Evolutionary conservation across 257 asterid species (phyloP).

Genomic region (Vinca minor): DNA sequence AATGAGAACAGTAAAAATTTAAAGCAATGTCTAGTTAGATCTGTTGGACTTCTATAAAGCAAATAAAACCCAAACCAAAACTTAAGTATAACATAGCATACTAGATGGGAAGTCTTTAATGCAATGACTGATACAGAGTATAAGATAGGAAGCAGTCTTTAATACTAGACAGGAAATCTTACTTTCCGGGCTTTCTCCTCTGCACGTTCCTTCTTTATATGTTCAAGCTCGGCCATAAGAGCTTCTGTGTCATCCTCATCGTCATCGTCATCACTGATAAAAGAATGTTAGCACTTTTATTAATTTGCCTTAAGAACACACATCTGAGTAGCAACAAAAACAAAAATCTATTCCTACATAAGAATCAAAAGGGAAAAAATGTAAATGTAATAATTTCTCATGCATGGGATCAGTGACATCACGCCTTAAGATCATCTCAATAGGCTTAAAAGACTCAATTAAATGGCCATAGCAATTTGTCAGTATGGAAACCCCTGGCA

Average conservation of each 20-base stretch:
- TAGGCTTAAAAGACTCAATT: not conserved
- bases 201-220: slow-evolving; percentile 75
- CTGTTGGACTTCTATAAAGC: too few species aligned
- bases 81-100: not conserved
- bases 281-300: slow-evolving; percentile 5
- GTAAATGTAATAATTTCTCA: not conserved
- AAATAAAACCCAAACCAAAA: too few species aligned
- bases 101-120: too few species aligned
- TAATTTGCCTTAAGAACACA: not conserved
- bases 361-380: not conserved
- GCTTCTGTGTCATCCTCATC: slow-evolving; percentile 90
- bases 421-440: not conserved
- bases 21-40: too few species aligned
- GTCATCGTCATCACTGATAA: slow-evolving; percentile 39
- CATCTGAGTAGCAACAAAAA: not conserved
- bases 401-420: not conserved
- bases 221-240: slow-evolving; percentile 87
- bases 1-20: too few species aligned
- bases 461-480: not conserved
- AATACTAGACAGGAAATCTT: slow-evolving; percentile 24
- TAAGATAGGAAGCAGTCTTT: too few species aligned
- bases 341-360: not conserved
- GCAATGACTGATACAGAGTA: too few species aligned
- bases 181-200: slow-evolving; percentile 80
- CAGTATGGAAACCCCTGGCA: not conserved